These are phyloP conservation scores for Russula compacta DNA, from an alignment of 768 basidiomycete species.

Conservation along the genomic window DNA sequence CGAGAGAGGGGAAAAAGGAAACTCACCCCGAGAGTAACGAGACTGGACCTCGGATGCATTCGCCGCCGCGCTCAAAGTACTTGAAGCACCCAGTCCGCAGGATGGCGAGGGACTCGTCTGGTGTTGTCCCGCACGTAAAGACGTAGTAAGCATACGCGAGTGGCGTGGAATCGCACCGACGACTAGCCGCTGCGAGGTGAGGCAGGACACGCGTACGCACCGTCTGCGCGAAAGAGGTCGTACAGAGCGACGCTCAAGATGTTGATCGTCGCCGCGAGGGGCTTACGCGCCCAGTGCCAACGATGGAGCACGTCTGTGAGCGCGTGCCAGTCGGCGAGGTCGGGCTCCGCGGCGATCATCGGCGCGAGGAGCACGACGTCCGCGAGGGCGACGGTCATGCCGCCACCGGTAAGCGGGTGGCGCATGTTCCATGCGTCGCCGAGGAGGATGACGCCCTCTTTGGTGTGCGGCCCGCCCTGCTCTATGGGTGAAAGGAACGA, in stretches of 20 bases:
- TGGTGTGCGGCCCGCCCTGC: slow-evolving; percentile 42
- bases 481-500: slow-evolving; percentile 78
- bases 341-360: slow-evolving; percentile 41
- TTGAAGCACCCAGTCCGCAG: slow-evolving; percentile 88
- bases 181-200: background rate
- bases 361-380: slow-evolving; percentile 71
- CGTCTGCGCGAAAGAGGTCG: slow-evolving; percentile 89
- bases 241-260: slow-evolving; percentile 90
- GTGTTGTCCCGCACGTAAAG: background rate
- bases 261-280: slow-evolving; percentile 78
- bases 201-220: slow-evolving; percentile 37
- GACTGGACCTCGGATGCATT: slow-evolving; percentile 82
- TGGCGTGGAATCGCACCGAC: background rate
- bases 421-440: slow-evolving; percentile 99
- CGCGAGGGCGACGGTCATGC: slow-evolving; percentile 92
- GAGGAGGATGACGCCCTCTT: slow-evolving; percentile 70
- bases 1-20: background rate
- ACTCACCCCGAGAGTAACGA: slow-evolving; percentile 80
- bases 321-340: slow-evolving; percentile 41
- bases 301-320: slow-evolving; percentile 44
- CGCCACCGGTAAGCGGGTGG: slow-evolving; percentile 94
- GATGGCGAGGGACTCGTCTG: slow-evolving; percentile 53
- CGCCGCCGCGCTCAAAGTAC: slow-evolving; percentile 91
- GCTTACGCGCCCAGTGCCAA: slow-evolving; percentile 87
- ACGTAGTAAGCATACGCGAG: background rate